These are phyloP conservation scores for Penicillium sp. DNA, from an alignment of 2,329 filamentous ascomycete genomes.

Conservation along the genomic window DNA sequence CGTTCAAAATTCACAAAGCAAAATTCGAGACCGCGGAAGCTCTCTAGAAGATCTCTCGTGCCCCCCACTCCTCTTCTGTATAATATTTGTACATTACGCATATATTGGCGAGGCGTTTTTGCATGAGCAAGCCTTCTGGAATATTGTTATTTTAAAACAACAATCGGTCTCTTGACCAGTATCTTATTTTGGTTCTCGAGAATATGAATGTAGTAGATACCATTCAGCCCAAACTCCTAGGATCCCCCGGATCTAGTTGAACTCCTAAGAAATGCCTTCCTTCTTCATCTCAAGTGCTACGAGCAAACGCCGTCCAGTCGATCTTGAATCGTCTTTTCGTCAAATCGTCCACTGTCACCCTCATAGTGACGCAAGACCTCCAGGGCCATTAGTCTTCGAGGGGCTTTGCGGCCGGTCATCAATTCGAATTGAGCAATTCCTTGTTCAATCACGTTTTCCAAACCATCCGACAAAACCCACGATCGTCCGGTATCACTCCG, in stretches of 20 bases:
- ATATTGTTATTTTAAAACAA: neutral
- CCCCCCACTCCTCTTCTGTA: neutral
- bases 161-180: neutral
- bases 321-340: conserved; percentile 39
- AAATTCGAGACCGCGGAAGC: neutral
- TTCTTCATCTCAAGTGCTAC: conserved; percentile 1
- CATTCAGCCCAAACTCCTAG: neutral
- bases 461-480: conserved; percentile 73
- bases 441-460: conserved; percentile 74
- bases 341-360: conserved; percentile 35
- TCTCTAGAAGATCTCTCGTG: neutral
- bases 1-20: conserved; percentile 32
- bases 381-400: conserved; percentile 67
- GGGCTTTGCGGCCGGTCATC: conserved; percentile 71
- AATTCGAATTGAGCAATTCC: conserved; percentile 80
- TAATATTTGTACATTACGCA: neutral
- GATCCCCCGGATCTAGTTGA: neutral
- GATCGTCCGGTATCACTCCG: conserved; percentile 51
- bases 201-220: neutral
- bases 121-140: neutral
- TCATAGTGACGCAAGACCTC: conserved; percentile 51
- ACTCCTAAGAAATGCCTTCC: neutral
- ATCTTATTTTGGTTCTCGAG: neutral
- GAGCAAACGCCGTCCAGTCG: conserved; percentile 32
- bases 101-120: neutral